Conservation (phyloP, 2,329 filamentous ascomycete species). For the Pseudocercospora fijiensis region DNA sequence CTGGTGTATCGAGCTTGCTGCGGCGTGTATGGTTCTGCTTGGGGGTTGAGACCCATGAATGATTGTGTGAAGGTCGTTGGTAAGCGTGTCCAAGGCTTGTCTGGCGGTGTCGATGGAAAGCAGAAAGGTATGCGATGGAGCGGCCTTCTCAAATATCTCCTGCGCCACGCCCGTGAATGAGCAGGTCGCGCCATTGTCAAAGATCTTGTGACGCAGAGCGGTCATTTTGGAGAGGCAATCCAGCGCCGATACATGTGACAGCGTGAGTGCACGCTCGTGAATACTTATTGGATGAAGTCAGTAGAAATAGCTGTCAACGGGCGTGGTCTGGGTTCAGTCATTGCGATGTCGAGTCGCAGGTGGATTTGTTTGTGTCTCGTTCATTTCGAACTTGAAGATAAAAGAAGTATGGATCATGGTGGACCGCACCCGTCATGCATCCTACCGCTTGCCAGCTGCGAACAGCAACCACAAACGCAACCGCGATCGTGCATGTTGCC, state of each 20-base stretch:
- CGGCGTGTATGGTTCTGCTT: background rate
- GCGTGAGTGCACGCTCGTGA: background rate
- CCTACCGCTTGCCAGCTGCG: background rate
- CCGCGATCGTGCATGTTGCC: background rate
- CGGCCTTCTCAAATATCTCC: background rate
- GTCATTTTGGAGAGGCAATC: background rate
- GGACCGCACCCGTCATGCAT: background rate
- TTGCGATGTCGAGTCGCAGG: background rate
- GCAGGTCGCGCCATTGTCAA: background rate
- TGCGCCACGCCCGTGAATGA: background rate
- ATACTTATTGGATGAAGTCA: background rate
- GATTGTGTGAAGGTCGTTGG: background rate
- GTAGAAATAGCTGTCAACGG: background rate
- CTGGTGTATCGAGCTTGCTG: background rate
- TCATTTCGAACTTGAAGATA: background rate
- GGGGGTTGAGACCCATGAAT: conserved; percentile 3
- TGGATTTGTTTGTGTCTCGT: background rate
- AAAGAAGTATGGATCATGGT: background rate
- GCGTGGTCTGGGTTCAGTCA: background rate
- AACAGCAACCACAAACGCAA: background rate
- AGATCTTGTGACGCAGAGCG: background rate
- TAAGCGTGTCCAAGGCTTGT: background rate
- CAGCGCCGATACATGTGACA: background rate
- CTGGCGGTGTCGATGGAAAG: background rate
- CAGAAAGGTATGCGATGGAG: background rate